Evolutionary conservation across 148 eudicot species (phyloP).

Genomic region (Linanthus parryae): DNA sequence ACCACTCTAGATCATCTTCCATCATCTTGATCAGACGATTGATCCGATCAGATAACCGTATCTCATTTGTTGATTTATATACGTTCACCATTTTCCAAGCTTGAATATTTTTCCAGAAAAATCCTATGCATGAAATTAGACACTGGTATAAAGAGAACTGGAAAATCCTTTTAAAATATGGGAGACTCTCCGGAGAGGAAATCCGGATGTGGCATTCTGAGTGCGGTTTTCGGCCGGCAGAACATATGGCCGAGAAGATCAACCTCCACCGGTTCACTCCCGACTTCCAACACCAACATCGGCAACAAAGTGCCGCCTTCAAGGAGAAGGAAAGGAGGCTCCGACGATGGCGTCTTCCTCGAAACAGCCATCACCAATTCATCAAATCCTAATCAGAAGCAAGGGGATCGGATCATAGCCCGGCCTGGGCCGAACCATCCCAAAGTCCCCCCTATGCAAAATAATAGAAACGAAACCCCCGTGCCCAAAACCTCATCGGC

Average conservation of each 20-base stretch:
- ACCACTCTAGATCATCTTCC: too few relatives aligned
- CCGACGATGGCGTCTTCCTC: slow-evolving; percentile 22
- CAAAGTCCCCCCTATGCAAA: slow-evolving; percentile 21
- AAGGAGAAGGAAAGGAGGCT: slow-evolving; percentile 32
- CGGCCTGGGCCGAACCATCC: slow-evolving; percentile 27
- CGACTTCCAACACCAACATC: slow-evolving; percentile 11
- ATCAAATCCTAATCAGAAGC: slow-evolving; percentile 13
- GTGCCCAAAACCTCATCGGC: slow-evolving; percentile 4
- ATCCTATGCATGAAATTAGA: not conserved
- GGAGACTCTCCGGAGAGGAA: slow-evolving; percentile 43
- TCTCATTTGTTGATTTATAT: too few relatives aligned
- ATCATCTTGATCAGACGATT: too few relatives aligned
- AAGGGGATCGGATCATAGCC: slow-evolving; percentile 18
- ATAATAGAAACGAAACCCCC: slow-evolving; percentile 13
- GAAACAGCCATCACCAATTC: slow-evolving; percentile 9
- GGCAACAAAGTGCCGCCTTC: slow-evolving; percentile 20
- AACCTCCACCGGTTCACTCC: slow-evolving; percentile 39
- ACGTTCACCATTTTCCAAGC: too few relatives aligned
- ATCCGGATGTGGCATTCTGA: slow-evolving; percentile 62
- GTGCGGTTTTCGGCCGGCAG: slow-evolving; percentile 52
- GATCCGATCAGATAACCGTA: too few relatives aligned
- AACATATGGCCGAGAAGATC: slow-evolving; percentile 49
- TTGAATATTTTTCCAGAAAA: not conserved
- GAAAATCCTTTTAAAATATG: slow-evolving; percentile 15
- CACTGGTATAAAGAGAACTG: not conserved